Evolutionary conservation across 208 protist genomes (phyloP).

Genomic region (Strigomonas oncopelti): DNA sequence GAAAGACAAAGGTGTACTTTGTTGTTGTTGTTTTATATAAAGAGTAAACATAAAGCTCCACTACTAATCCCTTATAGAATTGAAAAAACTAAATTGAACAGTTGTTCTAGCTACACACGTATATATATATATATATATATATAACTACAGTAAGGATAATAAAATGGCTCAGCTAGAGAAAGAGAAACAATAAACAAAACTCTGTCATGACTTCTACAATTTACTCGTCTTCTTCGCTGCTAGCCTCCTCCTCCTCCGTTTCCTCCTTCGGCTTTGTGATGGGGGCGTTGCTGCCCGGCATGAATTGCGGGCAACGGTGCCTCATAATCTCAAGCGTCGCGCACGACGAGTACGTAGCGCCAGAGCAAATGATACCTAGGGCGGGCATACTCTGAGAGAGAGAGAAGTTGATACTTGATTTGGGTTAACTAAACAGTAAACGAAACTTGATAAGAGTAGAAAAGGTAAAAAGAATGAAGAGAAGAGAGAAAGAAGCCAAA

Average conservation of each 20-base stretch:
- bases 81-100: conserved; percentile 1
- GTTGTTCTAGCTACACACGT: not conserved
- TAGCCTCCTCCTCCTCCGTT: conserved; percentile 15
- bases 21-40: conserved; percentile 18
- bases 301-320: conserved; percentile 67
- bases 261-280: conserved; percentile 32
- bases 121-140: not conserved
- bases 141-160: too few species aligned
- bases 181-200: not conserved
- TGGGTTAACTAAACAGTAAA: conserved; percentile 8
- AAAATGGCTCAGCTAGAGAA: not conserved
- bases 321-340: conserved; percentile 65
- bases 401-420: conserved; percentile 16
- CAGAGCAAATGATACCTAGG: conserved; percentile 67
- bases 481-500: conserved; percentile 4
- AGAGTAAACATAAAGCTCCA: conserved; percentile 1
- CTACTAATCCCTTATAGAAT: too few species aligned
- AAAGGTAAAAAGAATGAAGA: not conserved
- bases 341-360: conserved; percentile 54
- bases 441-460: conserved; percentile 7
- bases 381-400: conserved; percentile 45
- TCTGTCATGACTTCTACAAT: not conserved
- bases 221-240: conserved; percentile 11
- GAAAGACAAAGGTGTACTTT: not conserved
- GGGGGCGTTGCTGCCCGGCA: conserved; percentile 51